phyloP scores from a whole-genome alignment of 2,329 filamentous ascomycete genomes.

The Acarospora socialis region DNA sequence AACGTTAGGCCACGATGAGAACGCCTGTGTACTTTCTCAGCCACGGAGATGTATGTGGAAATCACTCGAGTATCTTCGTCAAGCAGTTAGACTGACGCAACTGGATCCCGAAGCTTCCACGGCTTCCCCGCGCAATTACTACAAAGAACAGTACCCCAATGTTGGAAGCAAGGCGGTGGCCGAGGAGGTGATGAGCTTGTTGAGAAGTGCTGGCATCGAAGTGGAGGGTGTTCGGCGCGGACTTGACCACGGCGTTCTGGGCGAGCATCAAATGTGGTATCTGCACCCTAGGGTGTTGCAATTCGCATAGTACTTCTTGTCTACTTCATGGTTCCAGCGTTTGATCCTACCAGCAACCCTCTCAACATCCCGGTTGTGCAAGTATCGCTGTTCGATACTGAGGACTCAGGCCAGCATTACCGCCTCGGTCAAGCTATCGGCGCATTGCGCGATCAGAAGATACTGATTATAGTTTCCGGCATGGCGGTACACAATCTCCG shows the following conservation, averaged over 20 bases:
- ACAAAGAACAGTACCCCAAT: constrained; percentile 52
- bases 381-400: constrained; percentile 51
- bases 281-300: constrained; percentile 4
- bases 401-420: constrained; percentile 53
- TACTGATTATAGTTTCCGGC: constrained; percentile 56
- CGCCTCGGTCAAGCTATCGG: constrained; percentile 51
- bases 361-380: constrained; percentile 56
- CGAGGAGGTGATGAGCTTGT: constrained; percentile 39
- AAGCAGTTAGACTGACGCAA: no score
- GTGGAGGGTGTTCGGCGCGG: constrained; percentile 47
- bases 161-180: constrained; percentile 47
- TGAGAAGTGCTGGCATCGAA: constrained; percentile 44
- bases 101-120: constrained; percentile 39
- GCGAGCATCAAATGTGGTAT: constrained; percentile 46
- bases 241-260: constrained; percentile 61
- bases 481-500: constrained; percentile 62
- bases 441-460: constrained; percentile 49
- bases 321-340: no score
- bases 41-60: no score
- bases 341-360: constrained; percentile 47
- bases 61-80: no score
- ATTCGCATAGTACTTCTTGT: constrained; percentile 2
- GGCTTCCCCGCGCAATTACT: constrained; percentile 57
- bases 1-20: constrained; percentile 19
- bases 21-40: constrained; percentile 41